Evolutionary conservation across 352 stramenopile genomes (phyloP).

Genomic region (Pythium aristosporum): DNA sequence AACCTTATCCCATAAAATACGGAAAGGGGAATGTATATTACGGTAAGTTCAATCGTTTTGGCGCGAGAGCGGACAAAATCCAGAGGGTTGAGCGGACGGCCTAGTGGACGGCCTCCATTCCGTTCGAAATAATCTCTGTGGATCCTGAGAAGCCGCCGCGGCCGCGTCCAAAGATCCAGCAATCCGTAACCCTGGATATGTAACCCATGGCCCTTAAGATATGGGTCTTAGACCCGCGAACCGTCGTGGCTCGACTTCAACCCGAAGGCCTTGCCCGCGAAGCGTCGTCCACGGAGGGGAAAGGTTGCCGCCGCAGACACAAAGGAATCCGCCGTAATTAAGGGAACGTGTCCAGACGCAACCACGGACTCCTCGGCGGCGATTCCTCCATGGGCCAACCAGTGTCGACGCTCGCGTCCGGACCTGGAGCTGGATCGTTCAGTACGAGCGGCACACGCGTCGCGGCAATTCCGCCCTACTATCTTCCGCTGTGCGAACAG

Average conservation of each 20-base stretch:
- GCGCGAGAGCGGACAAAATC: slow-evolving; percentile 3
- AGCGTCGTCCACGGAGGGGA: slow-evolving; percentile 8
- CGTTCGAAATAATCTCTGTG: not conserved
- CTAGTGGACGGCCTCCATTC: not conserved
- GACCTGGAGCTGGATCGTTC: not conserved
- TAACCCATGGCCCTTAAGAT: not conserved
- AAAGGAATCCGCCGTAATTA: slow-evolving; percentile 6
- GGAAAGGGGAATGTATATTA: too few species aligned
- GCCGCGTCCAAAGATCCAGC: not conserved
- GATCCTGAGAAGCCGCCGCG: slow-evolving; percentile 12
- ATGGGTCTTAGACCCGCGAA: slow-evolving; percentile 21
- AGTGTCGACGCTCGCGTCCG: slow-evolving; percentile 31
- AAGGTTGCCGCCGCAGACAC: not conserved
- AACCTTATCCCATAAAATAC: not conserved
- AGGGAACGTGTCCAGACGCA: not conserved
- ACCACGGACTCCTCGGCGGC: not conserved
- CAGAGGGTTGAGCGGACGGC: slow-evolving; percentile 4
- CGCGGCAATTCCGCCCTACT: slow-evolving; percentile 40
- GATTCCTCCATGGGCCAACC: slow-evolving; percentile 56
- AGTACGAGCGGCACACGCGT: slow-evolving; percentile 6
- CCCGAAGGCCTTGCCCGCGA: slow-evolving; percentile 1
- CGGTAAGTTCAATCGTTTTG: slow-evolving; percentile 7
- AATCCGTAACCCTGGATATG: slow-evolving; percentile 3
- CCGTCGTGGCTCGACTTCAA: slow-evolving; percentile 16
- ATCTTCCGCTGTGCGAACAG: slow-evolving; percentile 59